Conservation (phyloP, 2,329 filamentous ascomycete genomes). For the Aspergillus tubingensis region DNA sequence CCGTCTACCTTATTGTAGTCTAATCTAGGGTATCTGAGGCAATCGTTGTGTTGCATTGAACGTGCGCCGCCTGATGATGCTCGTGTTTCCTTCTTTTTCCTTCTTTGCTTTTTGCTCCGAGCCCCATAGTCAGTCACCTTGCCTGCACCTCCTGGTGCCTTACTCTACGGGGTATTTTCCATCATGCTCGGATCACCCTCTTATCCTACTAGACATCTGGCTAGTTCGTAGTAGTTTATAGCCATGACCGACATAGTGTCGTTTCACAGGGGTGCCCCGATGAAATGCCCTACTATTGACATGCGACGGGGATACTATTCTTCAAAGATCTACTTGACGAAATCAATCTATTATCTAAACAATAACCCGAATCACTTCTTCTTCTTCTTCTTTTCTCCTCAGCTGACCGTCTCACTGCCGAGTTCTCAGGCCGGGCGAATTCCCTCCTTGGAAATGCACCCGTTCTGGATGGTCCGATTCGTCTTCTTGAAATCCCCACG, state of each 20-base stretch:
- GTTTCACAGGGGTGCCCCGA: too few relatives aligned
- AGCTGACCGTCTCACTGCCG: constrained; percentile 6
- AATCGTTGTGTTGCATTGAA: not conserved
- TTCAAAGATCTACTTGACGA: not conserved
- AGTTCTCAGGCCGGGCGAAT: not conserved
- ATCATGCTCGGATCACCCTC: not conserved
- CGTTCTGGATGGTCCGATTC: constrained; percentile 16
- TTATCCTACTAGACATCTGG: not conserved
- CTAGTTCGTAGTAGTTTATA: too few relatives aligned
- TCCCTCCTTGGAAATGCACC: constrained; percentile 7
- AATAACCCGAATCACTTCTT: not conserved
- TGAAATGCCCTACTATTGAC: not conserved
- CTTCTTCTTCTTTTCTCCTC: not conserved
- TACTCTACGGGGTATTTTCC: not conserved
- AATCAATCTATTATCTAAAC: not conserved
- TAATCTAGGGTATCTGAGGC: not conserved
- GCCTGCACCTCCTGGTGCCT: not conserved
- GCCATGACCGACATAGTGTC: too few relatives aligned
- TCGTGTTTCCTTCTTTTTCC: not conserved
- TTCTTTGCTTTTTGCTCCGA: too few relatives aligned
- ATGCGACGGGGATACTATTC: not conserved
- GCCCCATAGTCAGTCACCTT: too few relatives aligned
- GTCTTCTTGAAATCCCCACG: constrained; percentile 16
- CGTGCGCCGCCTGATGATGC: not conserved
- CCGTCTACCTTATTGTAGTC: not conserved